These are phyloP conservation scores for Suhomyces terraborum DNA, from an alignment of 1,139 yeast genomes.

Conservation along the genomic window DNA sequence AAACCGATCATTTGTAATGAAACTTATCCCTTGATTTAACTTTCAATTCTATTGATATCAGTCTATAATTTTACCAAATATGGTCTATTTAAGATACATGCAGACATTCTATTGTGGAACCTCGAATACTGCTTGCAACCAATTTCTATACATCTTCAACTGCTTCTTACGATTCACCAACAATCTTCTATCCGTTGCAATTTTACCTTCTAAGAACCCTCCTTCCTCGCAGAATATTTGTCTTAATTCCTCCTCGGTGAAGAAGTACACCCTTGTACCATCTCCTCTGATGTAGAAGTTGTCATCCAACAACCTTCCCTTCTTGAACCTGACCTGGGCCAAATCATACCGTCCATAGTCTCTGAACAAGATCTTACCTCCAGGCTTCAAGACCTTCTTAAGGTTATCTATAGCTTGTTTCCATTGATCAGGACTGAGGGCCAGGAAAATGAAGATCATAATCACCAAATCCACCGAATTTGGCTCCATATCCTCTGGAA, in stretches of 20 bases:
- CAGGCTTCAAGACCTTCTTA: constrained; percentile 78
- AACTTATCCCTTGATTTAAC: not conserved
- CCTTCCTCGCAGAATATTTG: constrained; percentile 65
- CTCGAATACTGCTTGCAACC: constrained; percentile 89
- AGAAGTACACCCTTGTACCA: constrained; percentile 95
- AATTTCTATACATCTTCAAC: constrained; percentile 92
- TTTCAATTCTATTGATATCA: constrained; percentile 2
- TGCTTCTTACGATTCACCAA: constrained; percentile 90
- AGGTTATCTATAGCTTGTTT: constrained; percentile 71
- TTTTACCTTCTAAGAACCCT: constrained; percentile 65
- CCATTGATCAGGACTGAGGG: constrained; percentile 94
- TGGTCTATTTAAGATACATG: not conserved
- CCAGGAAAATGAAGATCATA: constrained; percentile 92
- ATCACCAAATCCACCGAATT: constrained; percentile 87
- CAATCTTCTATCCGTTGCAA: constrained; percentile 88
- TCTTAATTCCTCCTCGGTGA: constrained; percentile 88
- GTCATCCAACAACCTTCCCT: constrained; percentile 82
- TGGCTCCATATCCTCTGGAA: constrained; percentile 85
- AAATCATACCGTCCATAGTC: constrained; percentile 96
- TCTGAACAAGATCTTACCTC: constrained; percentile 85
- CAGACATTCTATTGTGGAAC: not conserved
- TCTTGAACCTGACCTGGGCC: constrained; percentile 93
- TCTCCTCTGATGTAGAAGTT: constrained; percentile 97
- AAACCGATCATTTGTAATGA: no score
- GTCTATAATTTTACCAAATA: not conserved